Evolutionary conservation across 148 eudicot genomes (phyloP).

Genomic region (Rhododendron simsii): DNA sequence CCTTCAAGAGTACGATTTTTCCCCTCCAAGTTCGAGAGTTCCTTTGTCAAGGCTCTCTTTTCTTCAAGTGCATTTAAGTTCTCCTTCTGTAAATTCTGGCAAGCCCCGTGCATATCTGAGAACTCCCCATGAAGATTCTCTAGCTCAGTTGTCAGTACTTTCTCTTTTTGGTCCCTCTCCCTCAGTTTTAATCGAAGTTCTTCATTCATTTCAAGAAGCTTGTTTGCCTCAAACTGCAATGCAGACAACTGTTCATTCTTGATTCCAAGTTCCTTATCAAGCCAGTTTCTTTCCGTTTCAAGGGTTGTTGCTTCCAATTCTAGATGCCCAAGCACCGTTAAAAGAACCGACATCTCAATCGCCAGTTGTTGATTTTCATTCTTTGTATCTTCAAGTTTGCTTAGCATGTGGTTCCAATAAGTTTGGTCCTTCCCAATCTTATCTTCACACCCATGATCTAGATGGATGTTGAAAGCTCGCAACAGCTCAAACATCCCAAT

Average conservation of each 20-base stretch:
- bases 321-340: constrained; percentile 55
- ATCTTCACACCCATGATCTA: constrained; percentile 30
- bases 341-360: constrained; percentile 58
- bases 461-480: constrained; percentile 44
- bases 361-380: constrained; percentile 51
- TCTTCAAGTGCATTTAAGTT: constrained; percentile 41
- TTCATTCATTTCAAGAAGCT: constrained; percentile 57
- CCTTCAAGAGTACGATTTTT: constrained; percentile 40
- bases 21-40: constrained; percentile 39
- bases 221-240: constrained; percentile 50
- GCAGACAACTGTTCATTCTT: constrained; percentile 40
- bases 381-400: constrained; percentile 47
- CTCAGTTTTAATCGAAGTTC: constrained; percentile 46
- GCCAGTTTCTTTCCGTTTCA: constrained; percentile 31
- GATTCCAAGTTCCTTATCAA: constrained; percentile 44
- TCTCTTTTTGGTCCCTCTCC: constrained; percentile 50
- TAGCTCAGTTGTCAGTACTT: constrained; percentile 39
- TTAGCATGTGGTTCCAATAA: constrained; percentile 37
- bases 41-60: constrained; percentile 41
- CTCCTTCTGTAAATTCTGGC: constrained; percentile 42
- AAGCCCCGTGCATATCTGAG: constrained; percentile 43
- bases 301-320: constrained; percentile 39
- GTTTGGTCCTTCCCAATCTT: constrained; percentile 38
- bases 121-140: constrained; percentile 48
- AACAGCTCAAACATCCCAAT: constrained; percentile 53